These are phyloP conservation scores for Russula olivacea DNA, from an alignment of 768 basidiomycete species.

Conservation along the genomic window DNA sequence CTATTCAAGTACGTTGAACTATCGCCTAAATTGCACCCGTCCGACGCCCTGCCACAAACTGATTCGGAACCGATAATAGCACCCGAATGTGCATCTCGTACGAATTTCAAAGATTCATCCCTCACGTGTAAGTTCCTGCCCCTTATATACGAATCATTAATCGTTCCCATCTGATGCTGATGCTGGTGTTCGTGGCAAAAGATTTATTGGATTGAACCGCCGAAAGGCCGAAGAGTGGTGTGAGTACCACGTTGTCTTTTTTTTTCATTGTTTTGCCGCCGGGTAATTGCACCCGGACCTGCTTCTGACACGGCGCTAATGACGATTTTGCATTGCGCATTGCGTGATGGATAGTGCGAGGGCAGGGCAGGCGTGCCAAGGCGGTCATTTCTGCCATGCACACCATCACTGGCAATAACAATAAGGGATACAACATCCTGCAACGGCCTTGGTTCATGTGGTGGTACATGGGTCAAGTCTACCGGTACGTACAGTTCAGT, in stretches of 20 bases:
- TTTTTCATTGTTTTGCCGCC: neutral
- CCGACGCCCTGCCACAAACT: conserved; percentile 1
- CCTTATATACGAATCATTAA: conserved; percentile 9
- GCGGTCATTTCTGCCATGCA: conserved; percentile 52
- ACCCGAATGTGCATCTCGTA: conserved; percentile 65
- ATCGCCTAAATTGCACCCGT: neutral
- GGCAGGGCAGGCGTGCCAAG: conserved; percentile 38
- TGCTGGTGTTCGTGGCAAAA: conserved; percentile 33
- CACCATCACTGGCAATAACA: conserved; percentile 46
- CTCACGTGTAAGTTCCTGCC: conserved; percentile 45
- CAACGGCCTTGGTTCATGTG: conserved; percentile 60
- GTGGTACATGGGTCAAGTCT: conserved; percentile 69
- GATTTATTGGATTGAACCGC: conserved; percentile 32
- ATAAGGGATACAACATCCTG: conserved; percentile 37
- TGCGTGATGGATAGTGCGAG: conserved; percentile 7
- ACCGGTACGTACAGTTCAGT: conserved; percentile 36
- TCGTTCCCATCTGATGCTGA: conserved; percentile 28
- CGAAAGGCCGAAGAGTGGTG: conserved; percentile 63
- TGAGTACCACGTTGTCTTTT: conserved; percentile 33
- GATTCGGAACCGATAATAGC: conserved; percentile 35
- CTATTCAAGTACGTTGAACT: conserved; percentile 60
- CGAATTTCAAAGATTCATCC: conserved; percentile 61
- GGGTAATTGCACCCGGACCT: conserved; percentile 19
- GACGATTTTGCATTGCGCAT: too few species aligned
- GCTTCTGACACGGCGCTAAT: neutral